phyloP scores from a whole-genome alignment of 2,329 filamentous ascomycete species.

The Epichloe brachyelytri region DNA sequence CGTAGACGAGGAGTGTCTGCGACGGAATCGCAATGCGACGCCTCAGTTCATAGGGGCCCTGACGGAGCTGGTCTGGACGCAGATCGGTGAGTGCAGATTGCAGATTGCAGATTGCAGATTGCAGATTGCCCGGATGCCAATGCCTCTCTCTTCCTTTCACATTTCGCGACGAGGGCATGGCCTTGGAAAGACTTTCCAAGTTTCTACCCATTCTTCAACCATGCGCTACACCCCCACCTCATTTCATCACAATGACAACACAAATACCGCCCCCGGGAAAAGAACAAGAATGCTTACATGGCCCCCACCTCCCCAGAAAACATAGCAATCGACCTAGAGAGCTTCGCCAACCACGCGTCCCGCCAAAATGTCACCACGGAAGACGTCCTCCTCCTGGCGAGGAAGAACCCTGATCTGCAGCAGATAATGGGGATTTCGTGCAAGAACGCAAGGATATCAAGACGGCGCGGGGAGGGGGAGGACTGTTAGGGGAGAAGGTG shows the following conservation, averaged over 20 bases:
- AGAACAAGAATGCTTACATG: background rate
- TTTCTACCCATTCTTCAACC: too few species aligned
- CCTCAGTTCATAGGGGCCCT: constrained; percentile 80
- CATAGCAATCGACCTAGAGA: constrained; percentile 43
- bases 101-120: too few species aligned
- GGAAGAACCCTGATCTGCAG: constrained; percentile 77
- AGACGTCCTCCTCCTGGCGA: constrained; percentile 76
- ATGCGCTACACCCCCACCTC: too few species aligned
- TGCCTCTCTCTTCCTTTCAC: too few species aligned
- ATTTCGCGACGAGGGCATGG: too few species aligned
- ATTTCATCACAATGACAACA: background rate
- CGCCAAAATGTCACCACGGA: constrained; percentile 68
- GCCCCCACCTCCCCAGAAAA: constrained; percentile 28
- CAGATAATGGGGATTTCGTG: constrained; percentile 57
- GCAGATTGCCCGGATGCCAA: too few species aligned
- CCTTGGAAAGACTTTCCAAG: too few species aligned
- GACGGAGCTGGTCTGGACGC: constrained; percentile 77
- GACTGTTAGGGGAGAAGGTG: background rate
- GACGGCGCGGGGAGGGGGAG: constrained; percentile 21
- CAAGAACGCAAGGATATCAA: constrained; percentile 37
- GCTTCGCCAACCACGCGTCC: constrained; percentile 60
- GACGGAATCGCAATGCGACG: constrained; percentile 63
- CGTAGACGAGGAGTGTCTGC: constrained; percentile 65
- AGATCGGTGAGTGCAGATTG: constrained; percentile 48
- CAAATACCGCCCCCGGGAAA: background rate